Percentiles rank a stretch among this genome's conserved stretches.
Evolutionary conservation across 257 asterid species (phyloP).

Genomic region (Rubia yunnanensis): DNA sequence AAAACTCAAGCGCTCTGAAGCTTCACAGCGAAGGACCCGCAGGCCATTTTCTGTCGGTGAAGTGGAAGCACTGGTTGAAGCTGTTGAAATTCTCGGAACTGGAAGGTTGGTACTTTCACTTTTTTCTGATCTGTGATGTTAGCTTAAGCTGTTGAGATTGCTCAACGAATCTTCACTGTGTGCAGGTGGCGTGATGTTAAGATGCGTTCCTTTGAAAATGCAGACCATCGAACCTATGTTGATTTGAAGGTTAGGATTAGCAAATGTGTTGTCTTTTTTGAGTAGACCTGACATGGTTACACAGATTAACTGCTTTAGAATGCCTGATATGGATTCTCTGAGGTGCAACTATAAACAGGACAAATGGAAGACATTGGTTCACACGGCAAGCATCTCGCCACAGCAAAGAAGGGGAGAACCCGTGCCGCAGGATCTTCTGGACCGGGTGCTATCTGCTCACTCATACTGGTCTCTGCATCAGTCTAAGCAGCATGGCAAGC

Average conservation of each 20-base stretch:
- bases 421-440: conserved; percentile 81
- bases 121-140: neutral
- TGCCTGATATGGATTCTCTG: neutral
- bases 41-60: conserved; percentile 86
- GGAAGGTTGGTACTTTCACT: conserved; percentile 52
- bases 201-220: conserved; percentile 76
- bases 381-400: conserved; percentile 86
- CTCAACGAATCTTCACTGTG: conserved; percentile 2
- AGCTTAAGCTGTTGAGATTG: neutral
- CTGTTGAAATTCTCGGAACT: conserved; percentile 88
- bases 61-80: conserved; percentile 92
- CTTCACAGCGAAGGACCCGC: conserved; percentile 81
- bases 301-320: too few species aligned
- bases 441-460: conserved; percentile 67
- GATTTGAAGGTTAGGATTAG: conserved; percentile 67
- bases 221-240: conserved; percentile 90
- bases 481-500: conserved; percentile 55
- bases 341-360: conserved; percentile 34
- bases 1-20: conserved; percentile 51
- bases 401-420: conserved; percentile 91
- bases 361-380: conserved; percentile 91
- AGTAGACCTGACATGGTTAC: neutral
- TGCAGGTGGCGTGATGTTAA: conserved; percentile 87
- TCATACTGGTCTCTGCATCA: conserved; percentile 67
- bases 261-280: neutral